Evolutionary conservation across 352 stramenopile species (phyloP).

Genomic region (Globisporangium mamillatum): DNA sequence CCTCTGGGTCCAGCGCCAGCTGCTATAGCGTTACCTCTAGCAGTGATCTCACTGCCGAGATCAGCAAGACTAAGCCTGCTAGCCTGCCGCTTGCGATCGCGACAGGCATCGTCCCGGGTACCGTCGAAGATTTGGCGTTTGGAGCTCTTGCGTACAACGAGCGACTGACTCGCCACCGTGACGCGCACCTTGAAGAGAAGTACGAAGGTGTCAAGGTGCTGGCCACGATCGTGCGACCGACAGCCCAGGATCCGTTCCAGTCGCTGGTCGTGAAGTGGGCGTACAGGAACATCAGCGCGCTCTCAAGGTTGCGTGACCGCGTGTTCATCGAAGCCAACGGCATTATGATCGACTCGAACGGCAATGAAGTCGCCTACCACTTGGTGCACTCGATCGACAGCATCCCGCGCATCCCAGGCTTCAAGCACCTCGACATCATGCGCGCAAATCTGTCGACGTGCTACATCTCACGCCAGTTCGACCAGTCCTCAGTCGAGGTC

Average conservation of each 20-base stretch:
- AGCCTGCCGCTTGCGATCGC: neutral
- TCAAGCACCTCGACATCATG: conserved; percentile 32
- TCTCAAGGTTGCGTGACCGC: conserved; percentile 32
- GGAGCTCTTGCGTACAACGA: neutral
- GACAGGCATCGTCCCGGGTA: neutral
- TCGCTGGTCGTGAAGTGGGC: conserved; percentile 44
- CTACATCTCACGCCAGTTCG: conserved; percentile 6
- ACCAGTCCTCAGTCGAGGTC: conserved; percentile 10
- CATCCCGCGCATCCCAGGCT: conserved; percentile 7
- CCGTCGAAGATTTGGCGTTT: neutral
- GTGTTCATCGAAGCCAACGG: conserved; percentile 32
- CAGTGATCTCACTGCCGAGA: neutral
- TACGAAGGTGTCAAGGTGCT: neutral
- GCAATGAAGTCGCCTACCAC: neutral
- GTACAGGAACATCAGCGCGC: conserved; percentile 24
- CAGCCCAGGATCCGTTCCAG: conserved; percentile 33
- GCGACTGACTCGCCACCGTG: neutral
- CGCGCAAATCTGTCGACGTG: conserved; percentile 19
- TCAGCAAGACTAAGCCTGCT: neutral
- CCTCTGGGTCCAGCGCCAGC: neutral
- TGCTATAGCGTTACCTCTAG: neutral
- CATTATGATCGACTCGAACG: neutral
- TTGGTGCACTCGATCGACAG: conserved; percentile 6
- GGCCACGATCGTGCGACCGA: conserved; percentile 32
- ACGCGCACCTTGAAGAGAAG: neutral